These are phyloP conservation scores for Pisolithus microcarpus DNA, from an alignment of 768 basidiomycete species.

Conservation along the genomic window DNA sequence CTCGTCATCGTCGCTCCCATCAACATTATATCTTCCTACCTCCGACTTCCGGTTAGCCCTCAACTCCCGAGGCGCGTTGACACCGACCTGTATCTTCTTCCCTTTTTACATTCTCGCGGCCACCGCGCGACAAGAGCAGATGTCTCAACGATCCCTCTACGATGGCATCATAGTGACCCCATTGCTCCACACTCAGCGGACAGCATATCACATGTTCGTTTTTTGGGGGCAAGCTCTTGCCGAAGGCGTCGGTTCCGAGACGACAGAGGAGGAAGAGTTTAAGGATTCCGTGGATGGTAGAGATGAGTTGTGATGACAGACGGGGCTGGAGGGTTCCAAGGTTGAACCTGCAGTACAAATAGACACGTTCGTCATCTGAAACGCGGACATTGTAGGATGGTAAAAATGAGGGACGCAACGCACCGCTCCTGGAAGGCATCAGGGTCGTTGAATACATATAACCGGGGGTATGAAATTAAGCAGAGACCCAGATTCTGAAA, in stretches of 20 bases:
- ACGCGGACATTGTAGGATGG: constrained; percentile 14
- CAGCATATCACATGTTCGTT: constrained; percentile 94
- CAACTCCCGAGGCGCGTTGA: constrained; percentile 30
- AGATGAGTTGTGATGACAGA: constrained; percentile 59
- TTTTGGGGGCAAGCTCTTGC: constrained; percentile 69
- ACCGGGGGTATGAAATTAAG: constrained; percentile 92
- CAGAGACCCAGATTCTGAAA: constrained; percentile 89
- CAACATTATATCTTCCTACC: constrained; percentile 44
- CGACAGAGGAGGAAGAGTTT: constrained; percentile 93
- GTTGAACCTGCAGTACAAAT: constrained; percentile 48
- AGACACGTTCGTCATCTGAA: constrained; percentile 2
- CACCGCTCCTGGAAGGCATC: constrained; percentile 88
- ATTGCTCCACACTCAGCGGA: constrained; percentile 75
- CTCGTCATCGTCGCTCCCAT: constrained; percentile 53
- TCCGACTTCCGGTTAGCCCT: constrained; percentile 24
- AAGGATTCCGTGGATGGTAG: constrained; percentile 80
- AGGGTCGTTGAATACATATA: constrained; percentile 70
- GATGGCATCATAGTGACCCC: constrained; percentile 78
- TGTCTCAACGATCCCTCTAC: constrained; percentile 63
- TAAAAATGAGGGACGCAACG: constrained; percentile 9
- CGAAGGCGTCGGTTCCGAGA: constrained; percentile 81
- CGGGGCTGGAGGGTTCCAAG: constrained; percentile 54
- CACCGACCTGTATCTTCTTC: constrained; percentile 20
- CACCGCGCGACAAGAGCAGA: constrained; percentile 42
- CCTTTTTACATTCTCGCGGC: constrained; percentile 15